Conservation (phyloP, 73 alveolate species). For the Symbiodinium pilosum region DNA sequence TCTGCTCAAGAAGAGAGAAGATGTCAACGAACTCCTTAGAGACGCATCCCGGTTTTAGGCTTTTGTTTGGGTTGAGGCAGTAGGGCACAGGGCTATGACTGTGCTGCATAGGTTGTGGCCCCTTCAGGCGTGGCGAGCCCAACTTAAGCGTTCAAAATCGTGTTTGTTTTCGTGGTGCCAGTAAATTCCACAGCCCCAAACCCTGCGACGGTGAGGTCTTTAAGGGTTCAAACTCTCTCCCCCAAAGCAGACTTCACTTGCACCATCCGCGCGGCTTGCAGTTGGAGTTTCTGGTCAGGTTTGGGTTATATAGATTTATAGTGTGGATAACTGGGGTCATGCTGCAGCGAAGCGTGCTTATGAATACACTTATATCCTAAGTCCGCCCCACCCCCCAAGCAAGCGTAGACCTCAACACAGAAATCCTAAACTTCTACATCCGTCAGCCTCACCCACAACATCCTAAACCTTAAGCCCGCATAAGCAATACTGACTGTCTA, state of each 20-base stretch:
- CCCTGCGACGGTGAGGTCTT: too few species aligned
- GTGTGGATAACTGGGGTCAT: neutral
- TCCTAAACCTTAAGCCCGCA: too few species aligned
- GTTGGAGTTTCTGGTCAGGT: neutral
- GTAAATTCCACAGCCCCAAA: too few species aligned
- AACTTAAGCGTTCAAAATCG: too few species aligned
- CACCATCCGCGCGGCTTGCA: too few species aligned
- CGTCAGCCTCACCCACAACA: neutral
- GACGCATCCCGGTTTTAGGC: neutral
- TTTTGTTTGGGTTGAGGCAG: neutral
- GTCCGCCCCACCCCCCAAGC: too few species aligned
- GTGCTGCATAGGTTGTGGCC: neutral
- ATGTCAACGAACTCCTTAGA: conserved; percentile 33
- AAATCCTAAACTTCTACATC: neutral
- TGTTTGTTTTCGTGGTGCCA: too few species aligned
- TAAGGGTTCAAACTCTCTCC: too few species aligned
- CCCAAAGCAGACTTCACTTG: too few species aligned
- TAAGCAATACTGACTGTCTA: too few species aligned
- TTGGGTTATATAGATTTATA: neutral
- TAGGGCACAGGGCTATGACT: neutral
- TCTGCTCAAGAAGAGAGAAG: conserved; percentile 68
- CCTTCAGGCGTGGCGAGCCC: too few species aligned
- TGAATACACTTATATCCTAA: too few species aligned
- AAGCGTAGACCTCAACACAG: neutral
- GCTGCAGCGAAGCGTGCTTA: neutral